Percentiles rank a stretch among this genome's conserved stretches.
These are phyloP conservation scores for Candida dendrica DNA, from an alignment of 805 yeast species.

Conservation along the genomic window DNA sequence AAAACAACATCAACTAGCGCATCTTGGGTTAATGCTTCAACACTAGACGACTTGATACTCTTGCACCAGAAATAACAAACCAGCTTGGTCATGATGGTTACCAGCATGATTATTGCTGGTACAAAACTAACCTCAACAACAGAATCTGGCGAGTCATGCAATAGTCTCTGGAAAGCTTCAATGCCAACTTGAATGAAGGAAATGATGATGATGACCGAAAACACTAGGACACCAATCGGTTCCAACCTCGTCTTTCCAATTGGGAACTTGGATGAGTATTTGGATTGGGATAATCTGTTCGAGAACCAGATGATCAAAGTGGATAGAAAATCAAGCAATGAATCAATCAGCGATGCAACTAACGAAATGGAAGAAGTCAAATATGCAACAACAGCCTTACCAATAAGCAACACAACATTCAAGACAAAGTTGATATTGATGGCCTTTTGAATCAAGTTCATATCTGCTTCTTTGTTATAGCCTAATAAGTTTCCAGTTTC, in stretches of 20 bases:
- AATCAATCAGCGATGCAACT: conserved; percentile 73
- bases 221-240: conserved; percentile 72
- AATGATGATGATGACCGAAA: conserved; percentile 61
- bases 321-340: conserved; percentile 65
- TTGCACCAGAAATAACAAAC: conserved; percentile 61
- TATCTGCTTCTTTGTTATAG: conserved; percentile 34
- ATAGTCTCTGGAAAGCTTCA: conserved; percentile 46
- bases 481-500: conserved; percentile 54
- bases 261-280: conserved; percentile 51
- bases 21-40: conserved; percentile 76
- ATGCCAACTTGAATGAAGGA: conserved; percentile 69
- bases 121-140: conserved; percentile 41
- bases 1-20: conserved; percentile 73
- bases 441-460: conserved; percentile 45
- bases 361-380: conserved; percentile 68
- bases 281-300: conserved; percentile 39
- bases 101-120: conserved; percentile 52
- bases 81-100: conserved; percentile 54
- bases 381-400: conserved; percentile 53
- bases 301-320: conserved; percentile 65
- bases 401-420: conserved; percentile 51
- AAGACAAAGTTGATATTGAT: conserved; percentile 57
- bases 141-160: conserved; percentile 27
- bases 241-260: conserved; percentile 68
- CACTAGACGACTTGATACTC: conserved; percentile 52